Evolutionary conservation across 345 rosid species (phyloP).

Genomic region (Sisymbrium altissimum): DNA sequence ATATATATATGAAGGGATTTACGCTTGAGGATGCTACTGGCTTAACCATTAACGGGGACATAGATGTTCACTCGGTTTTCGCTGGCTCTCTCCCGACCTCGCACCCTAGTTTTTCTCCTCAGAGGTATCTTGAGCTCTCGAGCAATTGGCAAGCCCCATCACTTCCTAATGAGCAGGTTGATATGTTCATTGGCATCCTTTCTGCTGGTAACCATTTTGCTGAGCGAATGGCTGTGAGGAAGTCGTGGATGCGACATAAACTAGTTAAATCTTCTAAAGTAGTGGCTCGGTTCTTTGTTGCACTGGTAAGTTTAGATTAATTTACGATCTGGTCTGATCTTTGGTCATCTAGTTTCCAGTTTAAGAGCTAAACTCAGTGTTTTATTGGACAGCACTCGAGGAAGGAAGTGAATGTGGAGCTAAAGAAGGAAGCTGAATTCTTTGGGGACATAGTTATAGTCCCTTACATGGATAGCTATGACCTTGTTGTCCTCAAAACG

Average conservation of each 20-base stretch:
- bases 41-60: conserved; percentile 62
- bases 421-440: conserved; percentile 80
- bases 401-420: conserved; percentile 69
- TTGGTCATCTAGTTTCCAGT: background rate
- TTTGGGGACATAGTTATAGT: conserved; percentile 70
- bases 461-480: conserved; percentile 81
- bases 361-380: background rate
- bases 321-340: conserved; percentile 2
- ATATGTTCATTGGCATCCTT: conserved; percentile 75
- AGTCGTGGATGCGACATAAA: conserved; percentile 83
- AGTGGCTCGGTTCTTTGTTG: conserved; percentile 83
- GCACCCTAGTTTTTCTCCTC: conserved; percentile 76
- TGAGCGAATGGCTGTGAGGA: conserved; percentile 92
- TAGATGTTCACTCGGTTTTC: conserved; percentile 67
- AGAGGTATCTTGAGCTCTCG: conserved; percentile 65
- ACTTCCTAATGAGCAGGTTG: conserved; percentile 46
- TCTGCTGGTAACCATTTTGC: conserved; percentile 87
- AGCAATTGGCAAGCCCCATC: conserved; percentile 69
- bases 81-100: conserved; percentile 72
- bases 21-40: conserved; percentile 95
- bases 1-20: conserved; percentile 59
- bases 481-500: conserved; percentile 75
- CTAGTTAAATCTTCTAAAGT: conserved; percentile 70
- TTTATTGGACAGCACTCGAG: conserved; percentile 47
- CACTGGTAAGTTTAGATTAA: conserved; percentile 47